A percentile compares a stretch with the other conserved stretches of the same genome.
Conservation (phyloP, 352 stramenopile species). For the Phytophthora sojae region DNA sequence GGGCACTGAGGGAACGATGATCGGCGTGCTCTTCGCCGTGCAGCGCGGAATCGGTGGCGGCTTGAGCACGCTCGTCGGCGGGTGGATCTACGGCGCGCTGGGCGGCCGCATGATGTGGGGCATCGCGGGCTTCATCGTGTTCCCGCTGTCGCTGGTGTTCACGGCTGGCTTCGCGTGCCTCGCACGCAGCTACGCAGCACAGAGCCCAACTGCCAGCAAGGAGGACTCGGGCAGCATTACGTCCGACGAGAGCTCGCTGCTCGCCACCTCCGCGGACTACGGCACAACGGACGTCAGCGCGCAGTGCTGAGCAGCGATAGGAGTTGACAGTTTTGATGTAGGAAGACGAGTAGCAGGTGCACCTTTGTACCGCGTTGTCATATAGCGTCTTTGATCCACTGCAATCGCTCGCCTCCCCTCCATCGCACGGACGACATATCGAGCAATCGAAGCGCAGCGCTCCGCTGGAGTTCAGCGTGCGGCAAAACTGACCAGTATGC, state of each 20-base stretch:
- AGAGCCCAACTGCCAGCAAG: constrained; percentile 33
- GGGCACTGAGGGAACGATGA: constrained; percentile 51
- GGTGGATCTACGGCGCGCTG: constrained; percentile 48
- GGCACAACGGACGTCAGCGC: constrained; percentile 28
- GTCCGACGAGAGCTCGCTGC: constrained; percentile 41
- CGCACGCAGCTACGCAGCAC: constrained; percentile 34
- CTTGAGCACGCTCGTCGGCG: constrained; percentile 44
- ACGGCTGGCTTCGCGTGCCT: constrained; percentile 37
- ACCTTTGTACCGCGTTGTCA: neutral
- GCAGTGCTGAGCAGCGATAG: constrained; percentile 22
- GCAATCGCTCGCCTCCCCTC: neutral
- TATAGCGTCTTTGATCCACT: constrained; percentile 4
- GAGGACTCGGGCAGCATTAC: constrained; percentile 34
- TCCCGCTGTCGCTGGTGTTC: constrained; percentile 37
- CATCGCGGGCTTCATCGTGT: constrained; percentile 45
- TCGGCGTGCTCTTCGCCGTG: constrained; percentile 48
- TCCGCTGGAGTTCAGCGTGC: neutral
- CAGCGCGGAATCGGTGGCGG: constrained; percentile 47
- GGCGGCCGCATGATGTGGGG: constrained; percentile 49
- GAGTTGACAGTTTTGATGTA: constrained; percentile 11
- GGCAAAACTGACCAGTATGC: neutral
- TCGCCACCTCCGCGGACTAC: constrained; percentile 31
- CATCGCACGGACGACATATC: neutral
- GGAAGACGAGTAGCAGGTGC: neutral
- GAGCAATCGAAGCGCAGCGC: neutral